Conservation (phyloP, 1,139 yeast genomes). For the Casaregolazyma lundiana region DNA sequence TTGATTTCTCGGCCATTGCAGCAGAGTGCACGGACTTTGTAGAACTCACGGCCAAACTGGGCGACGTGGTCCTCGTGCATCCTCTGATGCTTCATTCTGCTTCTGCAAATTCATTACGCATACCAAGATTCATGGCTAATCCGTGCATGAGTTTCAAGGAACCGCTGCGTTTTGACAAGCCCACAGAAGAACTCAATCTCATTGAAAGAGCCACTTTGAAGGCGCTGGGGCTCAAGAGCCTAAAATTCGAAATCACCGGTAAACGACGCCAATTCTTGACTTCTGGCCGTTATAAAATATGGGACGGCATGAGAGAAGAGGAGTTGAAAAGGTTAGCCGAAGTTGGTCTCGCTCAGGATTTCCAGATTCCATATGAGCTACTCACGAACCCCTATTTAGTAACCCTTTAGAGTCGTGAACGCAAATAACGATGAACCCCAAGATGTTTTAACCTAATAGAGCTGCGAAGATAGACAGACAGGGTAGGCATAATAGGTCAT, state of each 20-base stretch:
- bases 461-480: too few relatives aligned
- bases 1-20: constrained; percentile 9
- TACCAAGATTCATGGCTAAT: constrained; percentile 15
- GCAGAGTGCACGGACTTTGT: constrained; percentile 14
- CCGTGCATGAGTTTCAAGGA: constrained; percentile 15
- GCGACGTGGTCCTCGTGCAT: constrained; percentile 14
- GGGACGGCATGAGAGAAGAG: constrained; percentile 11
- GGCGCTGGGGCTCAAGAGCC: constrained; percentile 10
- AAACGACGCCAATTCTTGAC: constrained; percentile 8
- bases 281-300: constrained; percentile 11
- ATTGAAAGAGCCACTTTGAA: constrained; percentile 13
- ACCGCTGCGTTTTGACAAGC: constrained; percentile 13
- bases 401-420: constrained; percentile 11
- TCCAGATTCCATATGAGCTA: constrained; percentile 12
- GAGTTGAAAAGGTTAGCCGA: constrained; percentile 10
- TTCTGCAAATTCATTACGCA: constrained; percentile 12
- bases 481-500: too few relatives aligned
- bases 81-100: constrained; percentile 14
- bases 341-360: constrained; percentile 12
- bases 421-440: too few relatives aligned
- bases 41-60: constrained; percentile 14
- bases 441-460: too few relatives aligned
- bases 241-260: constrained; percentile 13
- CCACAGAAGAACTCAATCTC: constrained; percentile 11
- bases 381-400: constrained; percentile 13